Percentiles rank a stretch among this genome's conserved stretches.
Conservation (phyloP, 768 basidiomycete species). For the Boletus subcaerulescens region DNA sequence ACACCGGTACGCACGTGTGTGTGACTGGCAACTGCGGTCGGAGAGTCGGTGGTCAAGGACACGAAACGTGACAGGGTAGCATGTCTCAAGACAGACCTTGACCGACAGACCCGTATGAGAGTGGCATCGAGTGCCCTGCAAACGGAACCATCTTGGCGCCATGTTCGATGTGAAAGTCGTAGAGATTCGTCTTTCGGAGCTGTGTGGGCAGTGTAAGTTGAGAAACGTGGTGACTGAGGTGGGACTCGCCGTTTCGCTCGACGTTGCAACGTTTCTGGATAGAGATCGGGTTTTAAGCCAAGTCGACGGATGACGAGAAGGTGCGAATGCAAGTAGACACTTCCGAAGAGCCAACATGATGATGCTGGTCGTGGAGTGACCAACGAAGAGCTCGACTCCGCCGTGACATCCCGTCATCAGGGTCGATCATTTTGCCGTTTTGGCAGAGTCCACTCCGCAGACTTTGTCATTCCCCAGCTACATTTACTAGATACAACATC, state of each 20-base stretch:
- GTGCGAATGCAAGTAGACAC: background rate
- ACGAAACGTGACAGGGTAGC: background rate
- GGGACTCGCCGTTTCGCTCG: conserved; percentile 18
- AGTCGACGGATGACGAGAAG: background rate
- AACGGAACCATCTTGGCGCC: conserved; percentile 96
- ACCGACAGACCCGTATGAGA: conserved; percentile 78
- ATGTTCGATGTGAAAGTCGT: conserved; percentile 83
- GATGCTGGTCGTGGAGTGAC: conserved; percentile 8
- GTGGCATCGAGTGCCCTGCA: conserved; percentile 93
- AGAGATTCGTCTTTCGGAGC: conserved; percentile 69
- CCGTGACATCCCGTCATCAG: conserved; percentile 5
- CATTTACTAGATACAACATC: background rate
- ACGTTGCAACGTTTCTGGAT: conserved; percentile 18
- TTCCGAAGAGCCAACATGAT: conserved; percentile 8
- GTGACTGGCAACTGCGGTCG: conserved; percentile 75
- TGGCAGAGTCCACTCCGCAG: background rate
- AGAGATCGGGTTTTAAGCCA: background rate
- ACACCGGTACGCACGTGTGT: conserved; percentile 78
- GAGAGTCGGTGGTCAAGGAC: conserved; percentile 8
- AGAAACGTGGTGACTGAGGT: background rate
- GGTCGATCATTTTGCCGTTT: background rate
- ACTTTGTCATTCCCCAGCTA: background rate
- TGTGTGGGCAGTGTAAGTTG: conserved; percentile 15
- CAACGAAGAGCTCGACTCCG: background rate
- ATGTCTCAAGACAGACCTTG: conserved; percentile 51